Evolutionary conservation across 2,329 filamentous ascomycete species (phyloP), one percentile per base, ranked within the genome.

Genomic region (Fusarium staphyleae): DNA sequence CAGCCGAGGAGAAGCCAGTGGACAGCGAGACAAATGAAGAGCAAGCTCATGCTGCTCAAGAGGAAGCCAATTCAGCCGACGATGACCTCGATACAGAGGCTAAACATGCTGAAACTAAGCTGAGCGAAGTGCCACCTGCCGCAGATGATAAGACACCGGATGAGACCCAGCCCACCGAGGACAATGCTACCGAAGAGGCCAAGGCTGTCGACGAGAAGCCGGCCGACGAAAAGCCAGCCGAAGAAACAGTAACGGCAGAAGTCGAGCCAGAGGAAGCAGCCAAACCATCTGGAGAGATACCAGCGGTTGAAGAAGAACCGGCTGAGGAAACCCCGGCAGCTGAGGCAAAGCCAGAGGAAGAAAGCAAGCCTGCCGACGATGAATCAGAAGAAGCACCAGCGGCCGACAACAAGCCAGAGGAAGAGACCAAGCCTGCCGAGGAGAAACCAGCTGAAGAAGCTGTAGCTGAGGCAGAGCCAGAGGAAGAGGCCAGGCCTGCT

Each of bases 141-240:
- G 29, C 29, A n/a, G 37, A 33, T 18, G 26, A 22, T 13, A 46
- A 40, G 35, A 13, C 22, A n/a, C 43, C 49, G 43, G 57, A 55
- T 36, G 41, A 46, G 40, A 40, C 50, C 11, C 13, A 8, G n/a
- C 9, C 46, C 9, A 7, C 28, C 12, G 30, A 46, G 12, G 29
- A 37, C 8, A 34, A 44, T 16, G 9, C 45, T 5, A 18, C 45
- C n/a, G 48, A 33, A 18, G 49, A 47, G 12, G 16, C 30, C 13
- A 19, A 19, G 14, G 11, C 28, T 26, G 47, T 22, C 10, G 55
- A 62, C 19, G 42, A 55, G 24, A 48, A 57, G 18, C 36, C 26
- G 19, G 19, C 16, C 28, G 29, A 35, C 48, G 39, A 52, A 14
- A 42, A 55, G 47, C 32, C 35, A 24, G 29, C 22, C 5, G 45